Base-by-base conservation (phyloP, 306 rosid species). In the Erythrophleum fordii region DNA sequence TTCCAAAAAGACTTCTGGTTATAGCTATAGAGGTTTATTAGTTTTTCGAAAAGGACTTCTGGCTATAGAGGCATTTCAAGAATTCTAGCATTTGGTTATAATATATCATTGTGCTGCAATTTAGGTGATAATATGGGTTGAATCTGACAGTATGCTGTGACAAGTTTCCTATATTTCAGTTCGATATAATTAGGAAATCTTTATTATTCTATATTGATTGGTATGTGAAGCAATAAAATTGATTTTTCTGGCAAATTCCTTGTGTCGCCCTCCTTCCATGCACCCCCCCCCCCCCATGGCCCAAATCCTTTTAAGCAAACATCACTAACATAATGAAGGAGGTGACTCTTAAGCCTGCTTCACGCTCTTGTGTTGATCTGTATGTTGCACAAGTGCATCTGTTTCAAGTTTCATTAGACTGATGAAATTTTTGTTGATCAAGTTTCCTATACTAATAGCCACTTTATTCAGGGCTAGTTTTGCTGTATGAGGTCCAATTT, bases 291-390 rank as follows among this genome's bases (percentile, higher is more conserved):
- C 4, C 35, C 2, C 65, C 23, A 11, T 58, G 12, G 18, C 65
- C 23, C 12, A 9, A 17, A 23, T 11, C 61, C 6, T 25, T 25
- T 3, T 41, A 10, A 8, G 51, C 18, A 7, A 13, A 37, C 51
- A 39, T 45, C 10, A 39, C 18, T 2, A 13, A 37, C 51, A 39
- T 45, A 4, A 39, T 8, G 52, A 5, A 31, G 73, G 58, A 22
- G 78, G 29, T 64, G 13, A 48, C n/a, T 34, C 73, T 53, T 42
- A 69, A 55, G 60, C 18, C 67, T 69, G 77, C 61, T n/a, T 44
- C 69, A 45, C 29, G 26, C 39, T 56, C 64, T 65, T 53, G 1
- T 37, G 71, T 65, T 65, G 48, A 8, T 35, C 23, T 65, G 48
- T 62, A 49, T 64, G 69, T 53, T 81, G 29, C 23, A 53, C 25